Evolutionary conservation across 768 basidiomycete species (phyloP), one percentile per base, ranked within the genome.

Genomic region (Trametes meyenii): DNA sequence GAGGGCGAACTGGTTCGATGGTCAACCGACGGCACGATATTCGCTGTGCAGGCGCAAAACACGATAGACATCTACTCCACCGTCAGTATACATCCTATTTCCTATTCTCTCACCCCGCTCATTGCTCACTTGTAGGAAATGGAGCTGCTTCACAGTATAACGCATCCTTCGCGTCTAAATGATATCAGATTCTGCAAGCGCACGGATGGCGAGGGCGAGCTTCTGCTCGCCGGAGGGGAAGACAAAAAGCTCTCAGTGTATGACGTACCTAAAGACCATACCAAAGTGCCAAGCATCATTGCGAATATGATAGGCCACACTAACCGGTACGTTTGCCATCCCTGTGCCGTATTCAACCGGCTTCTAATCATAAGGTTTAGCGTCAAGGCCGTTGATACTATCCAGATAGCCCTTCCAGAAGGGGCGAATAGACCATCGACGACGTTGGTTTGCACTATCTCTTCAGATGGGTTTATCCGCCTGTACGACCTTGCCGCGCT

Each of bases 1-100:
- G 96, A 99, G 79, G 95, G 90, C 0, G 96, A 99, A 69, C 73
- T 90, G n/a, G 93, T 96, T 14, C 83, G 89, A 29, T 99, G 94
- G 89, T 92, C 93, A 5, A 77, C 81, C 2, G 81, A 83, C 6
- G 96, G 96, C 1, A 79, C 83, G 2, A 77, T 85, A 19, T 94
- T 99, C 68, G 86, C 85, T 10, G 90, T 99, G 5, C 89, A 95
- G 65, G 81, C 85, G 2, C 83, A 85, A 26, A 84, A 83, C 39
- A 86, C 83, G 4, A 83, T 98, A 36, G 91, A 96, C 65, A 69
- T 99, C 11, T 98, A 95, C 72, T 82, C 85, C 6, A 91, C 90
- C 14, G 45, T 60, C 4, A 12, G 35, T 45, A 2, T 21, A 7
- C 1, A 3, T 24, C 43, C 3, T 36, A 23, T 29, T 40, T 17